Evolutionary conservation across 352 stramenopile genomes (phyloP), one percentile per base, ranked within the genome.

Genomic region (Pythium biforme): DNA sequence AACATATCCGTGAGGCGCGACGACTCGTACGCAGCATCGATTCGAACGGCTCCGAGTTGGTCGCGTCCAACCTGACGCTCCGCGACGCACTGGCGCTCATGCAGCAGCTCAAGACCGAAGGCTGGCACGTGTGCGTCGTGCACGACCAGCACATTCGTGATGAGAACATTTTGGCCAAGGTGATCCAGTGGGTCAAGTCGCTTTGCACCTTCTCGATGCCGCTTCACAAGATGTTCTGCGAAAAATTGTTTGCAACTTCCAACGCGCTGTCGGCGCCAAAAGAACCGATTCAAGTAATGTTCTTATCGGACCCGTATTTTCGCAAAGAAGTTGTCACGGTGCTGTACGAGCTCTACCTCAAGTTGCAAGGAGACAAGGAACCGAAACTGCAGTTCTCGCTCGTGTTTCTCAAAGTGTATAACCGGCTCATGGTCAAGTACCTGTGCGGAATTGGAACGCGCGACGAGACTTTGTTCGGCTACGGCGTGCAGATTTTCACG

Each of bases 341-440:
- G 49, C 63, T 98, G 27, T 97, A 98, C 64, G 76, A 97, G 51
- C 71, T 99, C 33, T 98, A 98, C 68, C 73, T 99, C 31, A 96
- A 90, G 58, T 74, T 99, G 2, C 84, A 99, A 55, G 92, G 92
- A 10, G 94, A 98, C 73, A 87, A 96, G 52, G 82, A 96, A 53
- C 96, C 98, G 27, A 99, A 99, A 70, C 81, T 89, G 27, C 81
- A 94, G 59, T 99, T 99, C 55, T 92, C 90, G 9, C 69, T 90
- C 26, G 75, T 89, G 31, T 97, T 96, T 48, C 70, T 86, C 8
- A 90, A 88, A 51, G 83, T 94, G 0, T 97, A 96, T 66, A 79
- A 86, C 48, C 74, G 77, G 8, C 85, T 97, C 54, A 93, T 92
- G 81, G 55, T 83, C 39, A 91, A 94, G 57, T 98, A 96, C 66